phyloP scores from a whole-genome alignment of 2,329 filamentous ascomycete genomes.

The Fusarium concolor region DNA sequence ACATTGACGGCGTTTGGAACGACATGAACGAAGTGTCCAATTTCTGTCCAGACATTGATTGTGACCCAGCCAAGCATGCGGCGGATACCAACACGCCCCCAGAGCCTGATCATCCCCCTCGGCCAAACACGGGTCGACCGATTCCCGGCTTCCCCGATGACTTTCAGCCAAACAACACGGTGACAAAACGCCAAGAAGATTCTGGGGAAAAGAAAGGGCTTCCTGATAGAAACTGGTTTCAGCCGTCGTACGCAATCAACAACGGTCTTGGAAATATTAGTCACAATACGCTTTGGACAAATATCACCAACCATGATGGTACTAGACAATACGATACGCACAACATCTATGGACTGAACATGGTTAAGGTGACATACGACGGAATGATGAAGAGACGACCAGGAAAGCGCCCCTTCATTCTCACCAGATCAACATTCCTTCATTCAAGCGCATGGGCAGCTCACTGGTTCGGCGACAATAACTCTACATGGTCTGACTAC shows the following conservation, averaged over 20 bases:
- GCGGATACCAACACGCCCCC: constrained; percentile 49
- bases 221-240: neutral
- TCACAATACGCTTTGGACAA: neutral
- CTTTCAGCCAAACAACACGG: neutral
- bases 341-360: neutral
- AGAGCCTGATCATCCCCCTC: neutral
- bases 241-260: neutral
- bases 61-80: constrained; percentile 53
- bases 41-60: constrained; percentile 49
- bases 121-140: neutral
- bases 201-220: neutral
- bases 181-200: neutral
- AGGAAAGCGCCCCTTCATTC: constrained; percentile 82
- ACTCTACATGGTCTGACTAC: constrained; percentile 77
- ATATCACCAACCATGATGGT: neutral
- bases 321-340: neutral
- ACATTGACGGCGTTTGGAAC: constrained; percentile 84
- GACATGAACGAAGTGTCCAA: constrained; percentile 69
- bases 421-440: constrained; percentile 83
- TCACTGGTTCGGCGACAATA: constrained; percentile 86
- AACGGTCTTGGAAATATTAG: neutral
- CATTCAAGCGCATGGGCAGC: constrained; percentile 81
- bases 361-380: neutral
- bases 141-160: neutral
- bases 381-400: constrained; percentile 58